Base-by-base conservation (phyloP, 176 grass and related monocot genomes). In the Triticum monococcum region DNA sequence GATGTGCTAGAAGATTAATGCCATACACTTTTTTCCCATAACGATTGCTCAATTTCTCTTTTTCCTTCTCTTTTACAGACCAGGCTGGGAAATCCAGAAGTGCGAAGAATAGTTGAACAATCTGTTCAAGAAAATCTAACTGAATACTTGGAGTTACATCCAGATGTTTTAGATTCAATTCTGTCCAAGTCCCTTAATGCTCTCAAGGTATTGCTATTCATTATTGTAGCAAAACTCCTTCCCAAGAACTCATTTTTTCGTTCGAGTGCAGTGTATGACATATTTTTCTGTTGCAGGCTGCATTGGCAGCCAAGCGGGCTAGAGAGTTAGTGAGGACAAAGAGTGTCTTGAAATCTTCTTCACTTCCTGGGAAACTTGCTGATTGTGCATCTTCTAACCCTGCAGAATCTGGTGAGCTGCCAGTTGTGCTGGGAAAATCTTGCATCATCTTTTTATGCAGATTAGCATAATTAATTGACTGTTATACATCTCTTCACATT, bases 71-170 rank as follows among this genome's bases (percentile, higher is more conserved):
- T 87, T 72, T 26, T 54, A 45, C 81, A 98, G 97, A 98, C 97
- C 64, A 94, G 97, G 79, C 79, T 98, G 85, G 97, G 97, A 69
- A 98, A 98, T 91, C 94, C 97, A 84, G 97, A 98, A 92, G 97
- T 98, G 57, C 79, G 97, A 82, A 96, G 46, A 90, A 82, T 98
- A 72, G 97, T 98, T 63, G 97, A 98, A 37, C 94, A 96, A 33
- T 94, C 90, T 84, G 84, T 96, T 90, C 97, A 98, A 91, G 97
- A 98, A 83, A 88, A 92, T 73, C 79, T 98, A 38, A 96, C 93
- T 23, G 94, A 96, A 80, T 98, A 89, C 80, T 91, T 98, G 57
- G 97, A 98, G 90, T 89, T 98, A 72, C 94, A 94, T 88, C 97
- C 97, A 38, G 92, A 94, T 86, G 75, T 88, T 64, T 75, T 98